phyloP scores from a whole-genome alignment of 768 basidiomycete genomes.

The Boletus coccyginus region DNA sequence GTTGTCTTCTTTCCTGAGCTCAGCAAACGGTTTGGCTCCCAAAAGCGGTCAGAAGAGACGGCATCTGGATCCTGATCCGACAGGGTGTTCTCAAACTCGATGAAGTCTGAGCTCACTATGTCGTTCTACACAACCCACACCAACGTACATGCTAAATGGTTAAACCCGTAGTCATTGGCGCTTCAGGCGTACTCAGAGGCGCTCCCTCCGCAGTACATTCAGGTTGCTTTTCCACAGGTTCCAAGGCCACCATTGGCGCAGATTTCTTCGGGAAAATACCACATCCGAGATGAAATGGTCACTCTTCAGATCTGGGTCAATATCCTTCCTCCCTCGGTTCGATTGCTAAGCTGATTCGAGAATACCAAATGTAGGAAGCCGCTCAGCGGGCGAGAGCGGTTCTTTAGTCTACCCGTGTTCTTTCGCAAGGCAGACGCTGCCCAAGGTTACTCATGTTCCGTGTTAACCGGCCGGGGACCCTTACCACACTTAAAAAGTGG shows the following conservation, averaged over 20 bases:
- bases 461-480: constrained; percentile 61
- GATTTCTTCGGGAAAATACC: constrained; percentile 84
- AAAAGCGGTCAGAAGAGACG: too few relatives aligned
- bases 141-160: constrained; percentile 56
- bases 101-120: constrained; percentile 15
- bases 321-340: constrained; percentile 7
- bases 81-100: constrained; percentile 3
- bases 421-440: constrained; percentile 85
- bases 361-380: constrained; percentile 54
- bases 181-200: constrained; percentile 75
- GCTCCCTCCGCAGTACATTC: constrained; percentile 59
- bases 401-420: constrained; percentile 82
- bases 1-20: too few relatives aligned
- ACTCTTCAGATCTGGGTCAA: constrained; percentile 68
- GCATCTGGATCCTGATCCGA: neutral
- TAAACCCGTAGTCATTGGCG: constrained; percentile 80
- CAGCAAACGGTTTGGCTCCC: too few relatives aligned
- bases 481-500: constrained; percentile 64
- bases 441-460: constrained; percentile 67
- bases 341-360: constrained; percentile 2
- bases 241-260: constrained; percentile 85
- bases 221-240: constrained; percentile 69
- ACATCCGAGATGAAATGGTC: constrained; percentile 59
- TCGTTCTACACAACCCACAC: constrained; percentile 3
- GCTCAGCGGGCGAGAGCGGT: constrained; percentile 78